Evolutionary conservation across 129 eudicot species (phyloP).

Genomic region (Flaveria brownii): DNA sequence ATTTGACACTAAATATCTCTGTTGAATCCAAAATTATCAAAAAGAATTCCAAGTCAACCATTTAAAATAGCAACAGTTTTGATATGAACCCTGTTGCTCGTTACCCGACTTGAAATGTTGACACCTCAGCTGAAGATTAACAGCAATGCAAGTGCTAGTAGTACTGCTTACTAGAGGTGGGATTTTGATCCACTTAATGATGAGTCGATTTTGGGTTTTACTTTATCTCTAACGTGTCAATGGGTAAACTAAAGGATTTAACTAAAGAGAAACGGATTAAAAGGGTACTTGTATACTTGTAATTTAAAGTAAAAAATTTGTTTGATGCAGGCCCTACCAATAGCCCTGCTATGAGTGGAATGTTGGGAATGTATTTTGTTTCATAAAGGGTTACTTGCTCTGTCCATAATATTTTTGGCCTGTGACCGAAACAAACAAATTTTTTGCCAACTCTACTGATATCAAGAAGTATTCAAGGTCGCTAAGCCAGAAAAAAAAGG

Average conservation of each 20-base stretch:
- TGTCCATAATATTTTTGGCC: background rate
- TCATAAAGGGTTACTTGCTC: background rate
- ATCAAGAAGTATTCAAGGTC: background rate
- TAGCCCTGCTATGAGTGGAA: too few species aligned
- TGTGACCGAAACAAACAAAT: background rate
- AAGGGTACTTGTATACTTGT: background rate
- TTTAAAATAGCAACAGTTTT: background rate
- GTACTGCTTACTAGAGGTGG: background rate
- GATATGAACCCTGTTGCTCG: background rate
- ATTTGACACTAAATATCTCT: background rate
- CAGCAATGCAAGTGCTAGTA: background rate
- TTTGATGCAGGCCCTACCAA: background rate
- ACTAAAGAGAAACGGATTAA: background rate
- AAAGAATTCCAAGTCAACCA: background rate
- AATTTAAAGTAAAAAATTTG: background rate
- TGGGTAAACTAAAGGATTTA: constrained; percentile 7
- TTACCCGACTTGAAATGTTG: background rate
- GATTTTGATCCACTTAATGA: background rate
- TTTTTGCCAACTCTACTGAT: background rate
- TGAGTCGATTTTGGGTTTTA: background rate
- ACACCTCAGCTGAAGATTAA: background rate
- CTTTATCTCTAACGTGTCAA: background rate
- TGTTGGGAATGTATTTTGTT: too few species aligned
- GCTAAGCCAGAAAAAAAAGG: background rate
- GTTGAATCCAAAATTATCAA: background rate